These are phyloP conservation scores for Apium graveolens DNA, from an alignment of 129 eudicot genomes.

Conservation along the genomic window DNA sequence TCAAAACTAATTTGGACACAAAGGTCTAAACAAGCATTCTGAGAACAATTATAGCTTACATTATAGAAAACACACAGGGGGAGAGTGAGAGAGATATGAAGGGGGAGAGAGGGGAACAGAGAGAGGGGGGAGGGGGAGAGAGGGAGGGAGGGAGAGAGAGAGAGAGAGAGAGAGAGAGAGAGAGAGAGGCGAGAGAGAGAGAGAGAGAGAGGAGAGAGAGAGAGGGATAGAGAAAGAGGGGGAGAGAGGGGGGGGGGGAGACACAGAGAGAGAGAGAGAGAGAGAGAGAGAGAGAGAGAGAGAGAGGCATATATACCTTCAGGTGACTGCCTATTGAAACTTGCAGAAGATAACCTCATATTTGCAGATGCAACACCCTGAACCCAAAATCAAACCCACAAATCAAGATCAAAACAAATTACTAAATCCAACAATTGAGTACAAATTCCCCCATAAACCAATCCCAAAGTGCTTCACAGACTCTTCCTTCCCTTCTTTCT, in stretches of 20 bases:
- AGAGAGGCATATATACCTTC: conserved; percentile 33
- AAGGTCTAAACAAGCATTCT: neutral
- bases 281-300: neutral
- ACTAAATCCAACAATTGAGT: conserved; percentile 14
- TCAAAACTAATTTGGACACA: neutral
- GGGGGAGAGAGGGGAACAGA: neutral
- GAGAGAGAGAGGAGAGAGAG: neutral
- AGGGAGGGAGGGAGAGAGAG: too few species aligned
- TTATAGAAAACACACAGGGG: neutral
- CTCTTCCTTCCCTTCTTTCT: conserved; percentile 8
- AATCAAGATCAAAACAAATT: conserved; percentile 3
- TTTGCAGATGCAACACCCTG: conserved; percentile 16
- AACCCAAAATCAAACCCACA: neutral
- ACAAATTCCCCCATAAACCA: conserved; percentile 13
- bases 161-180: neutral
- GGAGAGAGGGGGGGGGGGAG: neutral
- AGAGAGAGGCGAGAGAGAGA: neutral
- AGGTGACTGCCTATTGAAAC: conserved; percentile 36
- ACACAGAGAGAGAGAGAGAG: neutral
- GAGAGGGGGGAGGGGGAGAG: neutral
- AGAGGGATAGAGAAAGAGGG: neutral
- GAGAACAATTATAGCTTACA: neutral
- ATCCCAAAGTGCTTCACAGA: neutral
- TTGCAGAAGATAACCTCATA: conserved; percentile 32
- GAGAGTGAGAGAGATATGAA: neutral